Percentiles rank a stretch among this genome's conserved stretches.
Evolutionary conservation across 75 land plant genomes (phyloP).

Genomic region (Adiantum capillusveneris): DNA sequence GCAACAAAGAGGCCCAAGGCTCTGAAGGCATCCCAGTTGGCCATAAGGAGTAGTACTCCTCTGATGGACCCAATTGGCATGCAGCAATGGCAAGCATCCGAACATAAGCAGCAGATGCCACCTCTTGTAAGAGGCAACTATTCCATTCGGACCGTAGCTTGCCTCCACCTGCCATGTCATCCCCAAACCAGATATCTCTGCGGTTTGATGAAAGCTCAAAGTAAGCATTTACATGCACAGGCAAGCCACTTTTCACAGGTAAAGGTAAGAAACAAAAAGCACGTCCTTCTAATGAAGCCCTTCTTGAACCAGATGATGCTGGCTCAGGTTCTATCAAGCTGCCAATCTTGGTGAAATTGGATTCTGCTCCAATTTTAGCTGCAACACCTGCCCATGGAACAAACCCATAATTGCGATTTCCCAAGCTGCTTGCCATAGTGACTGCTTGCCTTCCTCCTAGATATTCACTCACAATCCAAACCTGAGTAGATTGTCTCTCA

Average conservation of each 20-base stretch:
- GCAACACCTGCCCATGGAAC: constrained; percentile 94
- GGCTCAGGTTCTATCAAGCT: neutral
- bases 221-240: constrained; percentile 87
- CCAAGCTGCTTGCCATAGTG: constrained; percentile 23
- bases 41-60: constrained; percentile 61
- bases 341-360: neutral
- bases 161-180: constrained; percentile 97
- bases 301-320: neutral
- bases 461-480: constrained; percentile 71
- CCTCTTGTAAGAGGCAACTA: constrained; percentile 62
- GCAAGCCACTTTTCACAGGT: constrained; percentile 80
- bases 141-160: constrained; percentile 93
- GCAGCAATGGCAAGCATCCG: constrained; percentile 60
- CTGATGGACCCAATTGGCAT: constrained; percentile 52
- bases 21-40: constrained; percentile 44
- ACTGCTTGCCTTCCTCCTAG: constrained; percentile 49
- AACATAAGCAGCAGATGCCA: constrained; percentile 79
- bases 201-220: constrained; percentile 93
- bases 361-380: constrained; percentile 35
- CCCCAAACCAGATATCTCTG: constrained; percentile 95
- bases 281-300: constrained; percentile 54
- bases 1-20: constrained; percentile 70
- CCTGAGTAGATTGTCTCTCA: constrained; percentile 26
- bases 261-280: constrained; percentile 94
- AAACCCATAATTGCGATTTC: constrained; percentile 45